Evolutionary conservation across 345 rosid genomes (phyloP).

Genomic region (Dipteronia dyeriana): DNA sequence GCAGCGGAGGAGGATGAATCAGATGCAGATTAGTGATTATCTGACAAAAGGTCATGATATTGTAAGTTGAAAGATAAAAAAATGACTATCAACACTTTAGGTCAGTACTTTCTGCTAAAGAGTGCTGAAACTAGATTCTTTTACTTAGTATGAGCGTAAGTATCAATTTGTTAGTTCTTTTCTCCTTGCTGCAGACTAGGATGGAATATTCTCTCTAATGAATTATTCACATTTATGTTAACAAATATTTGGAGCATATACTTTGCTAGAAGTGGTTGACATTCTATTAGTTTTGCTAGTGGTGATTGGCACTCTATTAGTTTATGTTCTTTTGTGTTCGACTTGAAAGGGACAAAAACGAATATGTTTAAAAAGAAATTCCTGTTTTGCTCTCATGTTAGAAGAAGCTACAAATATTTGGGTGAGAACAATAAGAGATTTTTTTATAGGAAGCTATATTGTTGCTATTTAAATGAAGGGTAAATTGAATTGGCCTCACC

Average conservation of each 20-base stretch:
- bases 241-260: neutral
- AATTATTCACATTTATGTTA: neutral
- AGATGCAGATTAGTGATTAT: conserved; percentile 33
- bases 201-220: neutral
- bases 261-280: neutral
- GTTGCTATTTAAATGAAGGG: neutral
- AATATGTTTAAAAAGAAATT: neutral
- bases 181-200: neutral
- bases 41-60: neutral
- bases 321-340: neutral
- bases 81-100: conserved; percentile 3
- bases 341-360: neutral
- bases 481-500: too few species aligned
- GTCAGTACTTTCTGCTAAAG: neutral
- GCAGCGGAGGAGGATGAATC: conserved; percentile 52
- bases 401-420: neutral
- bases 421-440: neutral
- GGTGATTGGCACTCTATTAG: neutral
- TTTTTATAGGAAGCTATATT: neutral
- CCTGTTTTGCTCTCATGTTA: neutral
- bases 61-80: neutral
- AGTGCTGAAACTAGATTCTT: neutral
- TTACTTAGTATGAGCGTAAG: neutral
- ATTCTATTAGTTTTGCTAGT: neutral
- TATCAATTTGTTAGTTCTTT: neutral